A percentile compares a stretch with the other conserved stretches of the same genome.
These are phyloP conservation scores for Diplodia intermedia DNA, from an alignment of 2,329 filamentous ascomycete genomes.

Conservation along the genomic window DNA sequence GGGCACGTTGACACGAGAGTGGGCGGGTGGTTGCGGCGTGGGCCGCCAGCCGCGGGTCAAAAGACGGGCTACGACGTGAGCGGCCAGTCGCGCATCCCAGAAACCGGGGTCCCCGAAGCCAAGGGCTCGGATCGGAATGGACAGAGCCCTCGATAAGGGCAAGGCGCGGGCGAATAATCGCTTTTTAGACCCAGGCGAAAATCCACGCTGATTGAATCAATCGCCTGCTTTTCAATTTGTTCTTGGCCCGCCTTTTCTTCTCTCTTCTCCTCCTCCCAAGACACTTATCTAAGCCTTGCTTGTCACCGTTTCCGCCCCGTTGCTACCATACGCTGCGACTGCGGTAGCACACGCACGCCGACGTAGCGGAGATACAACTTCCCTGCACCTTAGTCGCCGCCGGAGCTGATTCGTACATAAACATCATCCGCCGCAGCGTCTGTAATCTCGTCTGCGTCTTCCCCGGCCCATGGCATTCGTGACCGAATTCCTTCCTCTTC, in stretches of 20 bases:
- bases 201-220: neutral
- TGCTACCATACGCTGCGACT: slow-evolving; percentile 9
- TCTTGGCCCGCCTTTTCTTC: slow-evolving; percentile 5
- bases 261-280: neutral
- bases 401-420: slow-evolving; percentile 11
- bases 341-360: slow-evolving; percentile 23
- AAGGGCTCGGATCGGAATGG: slow-evolving; percentile 15
- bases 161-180: slow-evolving; percentile 16
- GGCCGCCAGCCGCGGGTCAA: slow-evolving; percentile 3
- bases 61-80: slow-evolving; percentile 15
- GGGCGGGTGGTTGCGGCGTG: slow-evolving; percentile 16
- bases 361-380: slow-evolving; percentile 16
- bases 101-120: slow-evolving; percentile 24
- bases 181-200: slow-evolving; percentile 16
- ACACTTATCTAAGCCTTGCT: neutral
- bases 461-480: slow-evolving; percentile 44
- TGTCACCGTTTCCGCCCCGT: neutral
- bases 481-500: slow-evolving; percentile 45
- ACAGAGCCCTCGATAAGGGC: slow-evolving; percentile 13
- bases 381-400: slow-evolving; percentile 12
- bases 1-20: neutral
- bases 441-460: neutral
- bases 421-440: neutral
- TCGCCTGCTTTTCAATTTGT: slow-evolving; percentile 3
- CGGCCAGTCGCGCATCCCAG: slow-evolving; percentile 8